phyloP scores from a whole-genome alignment of 257 asterid genomes.

The Fraxinus cuspidata region DNA sequence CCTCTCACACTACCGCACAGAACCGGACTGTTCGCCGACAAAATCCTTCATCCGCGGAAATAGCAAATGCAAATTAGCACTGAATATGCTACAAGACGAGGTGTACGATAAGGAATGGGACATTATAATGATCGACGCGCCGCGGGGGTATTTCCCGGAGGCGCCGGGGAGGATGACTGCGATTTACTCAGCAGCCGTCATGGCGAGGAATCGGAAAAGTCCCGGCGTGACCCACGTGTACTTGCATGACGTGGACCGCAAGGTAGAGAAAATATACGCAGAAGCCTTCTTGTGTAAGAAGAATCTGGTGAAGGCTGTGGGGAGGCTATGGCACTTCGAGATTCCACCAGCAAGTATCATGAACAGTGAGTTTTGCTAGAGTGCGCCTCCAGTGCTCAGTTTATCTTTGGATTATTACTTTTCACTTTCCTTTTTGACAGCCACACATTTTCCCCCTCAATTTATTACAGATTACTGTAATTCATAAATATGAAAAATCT shows the following conservation, averaged over 20 bases:
- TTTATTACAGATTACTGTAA: neutral
- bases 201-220: constrained; percentile 75
- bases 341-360: constrained; percentile 52
- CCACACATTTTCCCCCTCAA: neutral
- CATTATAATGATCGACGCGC: constrained; percentile 88
- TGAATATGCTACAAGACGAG: constrained; percentile 61
- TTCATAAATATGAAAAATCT: neutral
- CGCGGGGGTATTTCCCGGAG: constrained; percentile 70
- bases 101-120: constrained; percentile 89
- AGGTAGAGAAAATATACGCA: constrained; percentile 75
- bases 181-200: constrained; percentile 83
- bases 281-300: constrained; percentile 67
- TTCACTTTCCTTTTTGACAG: neutral
- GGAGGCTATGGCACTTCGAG: constrained; percentile 73
- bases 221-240: constrained; percentile 72
- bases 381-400: constrained; percentile 8
- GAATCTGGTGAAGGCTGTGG: constrained; percentile 50
- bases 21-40: constrained; percentile 55
- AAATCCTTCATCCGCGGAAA: constrained; percentile 68
- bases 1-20: constrained; percentile 36
- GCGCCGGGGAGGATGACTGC: constrained; percentile 97
- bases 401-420: neutral
- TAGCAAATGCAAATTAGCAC: constrained; percentile 62
- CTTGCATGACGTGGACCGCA: constrained; percentile 80
- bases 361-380: constrained; percentile 49